Conservation (phyloP, 768 basidiomycete species). For the Suillus fuscotomentosus region DNA sequence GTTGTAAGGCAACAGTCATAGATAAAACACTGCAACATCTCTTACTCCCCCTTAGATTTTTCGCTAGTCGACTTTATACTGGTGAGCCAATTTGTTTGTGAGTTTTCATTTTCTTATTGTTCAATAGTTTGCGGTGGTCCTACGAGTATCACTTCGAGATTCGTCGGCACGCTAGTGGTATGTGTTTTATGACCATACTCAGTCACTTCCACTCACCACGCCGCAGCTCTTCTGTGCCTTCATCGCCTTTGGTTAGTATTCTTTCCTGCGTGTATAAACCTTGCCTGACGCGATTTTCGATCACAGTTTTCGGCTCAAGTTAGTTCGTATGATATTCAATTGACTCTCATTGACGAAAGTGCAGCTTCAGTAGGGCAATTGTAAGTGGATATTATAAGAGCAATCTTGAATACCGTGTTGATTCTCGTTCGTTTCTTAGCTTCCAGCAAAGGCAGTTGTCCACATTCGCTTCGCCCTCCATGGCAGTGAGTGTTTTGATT, state of each 20-base stretch:
- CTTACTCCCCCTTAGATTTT: conserved; percentile 18
- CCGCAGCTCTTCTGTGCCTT: conserved; percentile 18
- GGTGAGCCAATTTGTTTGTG: conserved; percentile 9
- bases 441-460: conserved; percentile 21
- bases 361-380: conserved; percentile 25
- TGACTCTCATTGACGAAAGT: not conserved
- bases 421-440: conserved; percentile 16
- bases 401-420: not conserved
- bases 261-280: not conserved
- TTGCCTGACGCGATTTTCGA: conserved; percentile 14
- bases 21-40: not conserved
- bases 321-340: conserved; percentile 7
- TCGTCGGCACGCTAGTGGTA: conserved; percentile 17
- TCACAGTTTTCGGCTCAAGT: conserved; percentile 28
- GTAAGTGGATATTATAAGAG: conserved; percentile 10
- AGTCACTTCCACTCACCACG: not conserved
- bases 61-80: conserved; percentile 22
- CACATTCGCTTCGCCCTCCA: conserved; percentile 13
- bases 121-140: conserved; percentile 19
- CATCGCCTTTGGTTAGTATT: conserved; percentile 20
- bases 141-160: conserved; percentile 7
- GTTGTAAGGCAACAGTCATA: conserved; percentile 16
- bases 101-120: not conserved
- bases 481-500: conserved; percentile 17
- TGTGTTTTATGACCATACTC: not conserved